phyloP scores from a whole-genome alignment of 2,329 filamentous ascomycete species.

The Sordariomycetes sp. region DNA sequence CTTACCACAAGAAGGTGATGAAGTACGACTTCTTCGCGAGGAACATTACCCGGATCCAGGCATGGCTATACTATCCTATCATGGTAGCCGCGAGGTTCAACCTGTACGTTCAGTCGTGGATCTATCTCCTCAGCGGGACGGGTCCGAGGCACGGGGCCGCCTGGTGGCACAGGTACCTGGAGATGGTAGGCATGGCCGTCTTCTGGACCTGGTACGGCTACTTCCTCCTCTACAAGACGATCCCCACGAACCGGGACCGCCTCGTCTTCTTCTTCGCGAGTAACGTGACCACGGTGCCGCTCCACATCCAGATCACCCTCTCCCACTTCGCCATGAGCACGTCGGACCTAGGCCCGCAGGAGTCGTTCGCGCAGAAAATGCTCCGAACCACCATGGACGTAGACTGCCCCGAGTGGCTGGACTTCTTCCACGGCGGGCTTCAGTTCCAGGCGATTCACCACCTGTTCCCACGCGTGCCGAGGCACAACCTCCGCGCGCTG shows the following conservation, averaged over 20 bases:
- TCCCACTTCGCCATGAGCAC: conserved; percentile 94
- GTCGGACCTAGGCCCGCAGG: conserved; percentile 65
- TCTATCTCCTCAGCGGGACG: conserved; percentile 56
- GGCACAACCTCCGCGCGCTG: conserved; percentile 66
- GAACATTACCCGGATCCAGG: conserved; percentile 58
- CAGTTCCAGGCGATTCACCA: conserved; percentile 89
- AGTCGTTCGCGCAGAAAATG: conserved; percentile 86
- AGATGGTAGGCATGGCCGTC: conserved; percentile 60
- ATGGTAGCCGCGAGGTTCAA: conserved; percentile 78
- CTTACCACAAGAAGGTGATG: conserved; percentile 76
- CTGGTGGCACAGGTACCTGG: conserved; percentile 75
- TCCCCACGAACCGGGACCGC: conserved; percentile 57
- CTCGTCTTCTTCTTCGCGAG: conserved; percentile 67
- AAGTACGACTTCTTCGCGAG: conserved; percentile 63
- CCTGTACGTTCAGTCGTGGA: conserved; percentile 70
- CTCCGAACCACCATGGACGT: conserved; percentile 89
- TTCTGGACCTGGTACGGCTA: conserved; percentile 89
- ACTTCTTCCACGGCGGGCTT: conserved; percentile 78
- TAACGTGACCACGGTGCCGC: conserved; percentile 66
- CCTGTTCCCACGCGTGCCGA: conserved; percentile 68
- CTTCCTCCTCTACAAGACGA: conserved; percentile 56
- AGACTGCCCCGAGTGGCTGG: conserved; percentile 76
- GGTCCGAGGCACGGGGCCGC: conserved; percentile 64
- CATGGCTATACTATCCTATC: conserved; percentile 73
- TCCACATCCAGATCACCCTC: conserved; percentile 83